A percentile compares a stretch with the other conserved stretches of the same genome.
phyloP scores from a whole-genome alignment of 352 stramenopile genomes.

The Halophytophthora polymorphica region DNA sequence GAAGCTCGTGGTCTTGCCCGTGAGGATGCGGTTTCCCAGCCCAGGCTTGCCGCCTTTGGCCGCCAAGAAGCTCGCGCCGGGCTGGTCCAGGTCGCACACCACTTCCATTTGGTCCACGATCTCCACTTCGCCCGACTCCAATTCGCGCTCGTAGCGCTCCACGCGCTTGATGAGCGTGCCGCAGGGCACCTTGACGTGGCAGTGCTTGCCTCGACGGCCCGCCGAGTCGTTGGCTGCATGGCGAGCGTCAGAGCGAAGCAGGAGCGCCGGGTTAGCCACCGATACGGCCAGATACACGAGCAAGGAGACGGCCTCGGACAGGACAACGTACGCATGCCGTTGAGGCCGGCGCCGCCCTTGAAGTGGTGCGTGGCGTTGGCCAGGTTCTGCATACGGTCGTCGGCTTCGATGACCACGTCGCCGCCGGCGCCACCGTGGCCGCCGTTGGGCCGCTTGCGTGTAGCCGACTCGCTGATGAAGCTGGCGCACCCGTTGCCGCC shows the following conservation, averaged over 20 bases:
- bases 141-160: conserved; percentile 71
- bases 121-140: conserved; percentile 75
- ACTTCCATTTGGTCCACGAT: conserved; percentile 78
- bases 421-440: conserved; percentile 82
- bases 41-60: conserved; percentile 81
- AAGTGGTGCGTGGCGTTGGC: conserved; percentile 85
- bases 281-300: conserved; percentile 5
- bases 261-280: background rate
- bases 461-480: conserved; percentile 80
- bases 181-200: conserved; percentile 77
- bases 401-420: conserved; percentile 73
- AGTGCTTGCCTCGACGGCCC: conserved; percentile 75
- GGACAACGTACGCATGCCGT: conserved; percentile 76
- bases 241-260: background rate
- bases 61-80: conserved; percentile 66
- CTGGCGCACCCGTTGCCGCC: conserved; percentile 87
- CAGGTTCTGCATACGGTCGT: conserved; percentile 79
- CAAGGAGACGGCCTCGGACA: background rate
- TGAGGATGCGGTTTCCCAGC: conserved; percentile 82
- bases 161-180: conserved; percentile 88
- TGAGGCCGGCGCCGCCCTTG: conserved; percentile 66
- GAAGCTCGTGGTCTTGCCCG: conserved; percentile 79
- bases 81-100: conserved; percentile 74
- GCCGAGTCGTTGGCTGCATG: conserved; percentile 71
- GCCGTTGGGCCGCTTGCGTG: conserved; percentile 78